phyloP scores from a whole-genome alignment of 2,329 filamentous ascomycete species.

The Magnaporthales sp. region DNA sequence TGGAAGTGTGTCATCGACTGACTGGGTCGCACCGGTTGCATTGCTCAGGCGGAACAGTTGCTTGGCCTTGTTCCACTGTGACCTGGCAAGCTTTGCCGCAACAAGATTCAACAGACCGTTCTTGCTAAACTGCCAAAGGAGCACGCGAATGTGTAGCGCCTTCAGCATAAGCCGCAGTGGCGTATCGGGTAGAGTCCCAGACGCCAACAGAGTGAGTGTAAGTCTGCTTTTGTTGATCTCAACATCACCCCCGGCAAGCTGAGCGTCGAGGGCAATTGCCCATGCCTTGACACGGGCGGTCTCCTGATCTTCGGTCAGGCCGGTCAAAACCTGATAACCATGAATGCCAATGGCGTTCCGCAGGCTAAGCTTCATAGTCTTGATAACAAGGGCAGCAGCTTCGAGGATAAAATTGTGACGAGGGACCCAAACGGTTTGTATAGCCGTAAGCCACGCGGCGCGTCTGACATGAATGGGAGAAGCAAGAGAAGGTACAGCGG shows the following conservation, averaged over 20 bases:
- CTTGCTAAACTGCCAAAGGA: slow-evolving; percentile 70
- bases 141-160: slow-evolving; percentile 80
- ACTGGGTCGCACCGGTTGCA: slow-evolving; percentile 32
- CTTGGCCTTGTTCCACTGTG: slow-evolving; percentile 75
- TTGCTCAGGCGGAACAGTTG: slow-evolving; percentile 38
- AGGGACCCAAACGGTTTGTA: slow-evolving; percentile 88
- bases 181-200: slow-evolving; percentile 76
- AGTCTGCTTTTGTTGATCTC: slow-evolving; percentile 85
- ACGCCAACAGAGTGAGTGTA: slow-evolving; percentile 78
- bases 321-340: slow-evolving; percentile 70
- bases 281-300: slow-evolving; percentile 81
- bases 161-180: slow-evolving; percentile 83
- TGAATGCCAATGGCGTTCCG: slow-evolving; percentile 70
- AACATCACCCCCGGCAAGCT: slow-evolving; percentile 81
- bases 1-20: slow-evolving; percentile 56
- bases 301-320: slow-evolving; percentile 77
- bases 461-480: slow-evolving; percentile 79
- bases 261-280: slow-evolving; percentile 87
- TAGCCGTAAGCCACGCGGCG: slow-evolving; percentile 86
- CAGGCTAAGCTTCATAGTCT: slow-evolving; percentile 73
- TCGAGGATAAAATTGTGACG: slow-evolving; percentile 81
- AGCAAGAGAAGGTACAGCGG: slow-evolving; percentile 60
- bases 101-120: slow-evolving; percentile 59
- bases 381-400: slow-evolving; percentile 68
- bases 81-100: slow-evolving; percentile 64